Conservation (phyloP, 441 rosid genomes). For the Bocquillonia castaneifolia region DNA sequence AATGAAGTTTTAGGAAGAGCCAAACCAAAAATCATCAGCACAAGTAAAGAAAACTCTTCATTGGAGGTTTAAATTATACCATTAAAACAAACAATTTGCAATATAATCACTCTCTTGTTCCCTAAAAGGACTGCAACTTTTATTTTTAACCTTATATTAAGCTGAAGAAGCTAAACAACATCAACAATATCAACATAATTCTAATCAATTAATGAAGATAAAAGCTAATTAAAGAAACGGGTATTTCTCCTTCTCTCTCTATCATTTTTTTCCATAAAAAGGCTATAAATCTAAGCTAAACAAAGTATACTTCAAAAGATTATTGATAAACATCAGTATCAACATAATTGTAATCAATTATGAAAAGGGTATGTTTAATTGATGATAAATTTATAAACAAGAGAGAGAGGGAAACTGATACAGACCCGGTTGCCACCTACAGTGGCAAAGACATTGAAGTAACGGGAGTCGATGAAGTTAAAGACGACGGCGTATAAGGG, state of each 20-base stretch:
- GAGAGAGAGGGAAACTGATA: neutral
- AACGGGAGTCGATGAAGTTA: constrained; percentile 78
- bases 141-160: no score
- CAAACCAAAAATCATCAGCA: no score
- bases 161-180: neutral
- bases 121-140: neutral
- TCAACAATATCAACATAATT: neutral
- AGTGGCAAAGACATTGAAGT: constrained; percentile 82
- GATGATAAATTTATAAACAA: neutral
- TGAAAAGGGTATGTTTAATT: neutral
- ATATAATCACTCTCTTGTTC: neutral
- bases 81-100: neutral
- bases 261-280: neutral
- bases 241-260: neutral
- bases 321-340: neutral
- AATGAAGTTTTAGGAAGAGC: no score
- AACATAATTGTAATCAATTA: neutral
- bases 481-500: constrained; percentile 82
- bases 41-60: neutral
- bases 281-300: neutral
- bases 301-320: neutral
- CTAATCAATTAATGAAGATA: neutral
- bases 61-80: neutral
- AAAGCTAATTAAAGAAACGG: neutral
- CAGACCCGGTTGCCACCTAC: constrained; percentile 92